These are phyloP conservation scores for Gremmenia infestans DNA, from an alignment of 2,329 filamentous ascomycete genomes.

Conservation along the genomic window DNA sequence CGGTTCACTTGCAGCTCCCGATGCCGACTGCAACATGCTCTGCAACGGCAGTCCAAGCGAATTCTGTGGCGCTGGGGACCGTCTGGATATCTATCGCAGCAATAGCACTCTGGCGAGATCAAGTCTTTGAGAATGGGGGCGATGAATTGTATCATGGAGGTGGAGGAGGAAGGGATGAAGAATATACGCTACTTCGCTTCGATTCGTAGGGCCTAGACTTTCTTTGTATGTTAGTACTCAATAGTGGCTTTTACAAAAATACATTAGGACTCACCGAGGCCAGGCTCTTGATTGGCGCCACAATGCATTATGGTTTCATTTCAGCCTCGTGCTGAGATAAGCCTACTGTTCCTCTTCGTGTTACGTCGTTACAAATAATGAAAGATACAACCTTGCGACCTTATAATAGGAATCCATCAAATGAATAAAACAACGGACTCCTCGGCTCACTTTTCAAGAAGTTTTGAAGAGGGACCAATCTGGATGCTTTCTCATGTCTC, in stretches of 20 bases:
- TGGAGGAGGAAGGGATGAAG: not conserved
- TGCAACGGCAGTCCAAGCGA: conserved; percentile 25
- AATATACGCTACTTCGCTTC: not conserved
- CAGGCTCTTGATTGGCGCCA: too few species aligned
- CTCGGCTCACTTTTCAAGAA: too few species aligned
- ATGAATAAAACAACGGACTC: not conserved
- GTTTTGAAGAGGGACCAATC: too few species aligned
- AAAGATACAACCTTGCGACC: not conserved
- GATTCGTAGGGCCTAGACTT: not conserved
- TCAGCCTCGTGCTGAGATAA: not conserved
- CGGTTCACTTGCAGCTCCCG: conserved; percentile 9
- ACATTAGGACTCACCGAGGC: not conserved
- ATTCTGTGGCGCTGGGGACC: conserved; percentile 24
- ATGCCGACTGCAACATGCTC: conserved; percentile 20
- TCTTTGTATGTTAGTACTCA: not conserved
- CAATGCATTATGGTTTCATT: not conserved
- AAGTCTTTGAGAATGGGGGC: not conserved
- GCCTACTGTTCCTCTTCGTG: not conserved
- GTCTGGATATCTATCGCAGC: conserved; percentile 19
- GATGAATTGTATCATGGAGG: not conserved
- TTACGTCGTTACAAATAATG: not conserved
- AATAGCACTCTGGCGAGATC: not conserved
- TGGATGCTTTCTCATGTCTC: not conserved
- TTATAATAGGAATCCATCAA: not conserved
- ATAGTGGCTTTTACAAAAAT: not conserved